Percentiles rank a stretch among this genome's conserved stretches.
These are phyloP conservation scores for Chiua virens DNA, from an alignment of 768 basidiomycete genomes.

Conservation along the genomic window DNA sequence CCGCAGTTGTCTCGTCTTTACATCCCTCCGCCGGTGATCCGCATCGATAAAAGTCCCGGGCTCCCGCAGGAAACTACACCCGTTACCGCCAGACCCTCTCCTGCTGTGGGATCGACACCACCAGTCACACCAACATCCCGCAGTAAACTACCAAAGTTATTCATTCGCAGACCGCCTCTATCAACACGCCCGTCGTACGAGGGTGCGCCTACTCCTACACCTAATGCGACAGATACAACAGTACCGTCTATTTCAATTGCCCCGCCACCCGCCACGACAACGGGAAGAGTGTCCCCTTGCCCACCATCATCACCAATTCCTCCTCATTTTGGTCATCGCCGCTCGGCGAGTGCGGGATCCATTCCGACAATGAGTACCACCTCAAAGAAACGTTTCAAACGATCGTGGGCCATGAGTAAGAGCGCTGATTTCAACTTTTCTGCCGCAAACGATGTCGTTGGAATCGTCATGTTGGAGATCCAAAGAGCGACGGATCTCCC, in stretches of 20 bases:
- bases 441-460: slow-evolving; percentile 78
- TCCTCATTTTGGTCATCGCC: slow-evolving; percentile 27
- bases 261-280: slow-evolving; percentile 7
- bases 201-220: slow-evolving; percentile 4
- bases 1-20: slow-evolving; percentile 23
- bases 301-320: slow-evolving; percentile 23
- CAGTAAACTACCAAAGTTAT: slow-evolving; percentile 34
- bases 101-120: slow-evolving; percentile 15
- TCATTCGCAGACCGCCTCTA: slow-evolving; percentile 33
- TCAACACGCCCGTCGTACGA: slow-evolving; percentile 34
- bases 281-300: slow-evolving; percentile 10
- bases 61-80: slow-evolving; percentile 15
- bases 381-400: slow-evolving; percentile 39
- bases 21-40: slow-evolving; percentile 20
- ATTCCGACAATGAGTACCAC: slow-evolving; percentile 20
- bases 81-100: slow-evolving; percentile 23
- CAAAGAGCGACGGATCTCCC: slow-evolving; percentile 82
- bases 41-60: slow-evolving; percentile 19
- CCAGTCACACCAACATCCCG: slow-evolving; percentile 31
- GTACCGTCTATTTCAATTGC: slow-evolving; percentile 15
- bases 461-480: slow-evolving; percentile 95
- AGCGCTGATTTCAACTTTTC: slow-evolving; percentile 57
- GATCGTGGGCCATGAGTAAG: slow-evolving; percentile 40
- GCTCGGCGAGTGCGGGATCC: slow-evolving; percentile 32
- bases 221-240: background rate